Base-by-base conservation (phyloP, 495 filamentous ascomycete species). In the Neurospora sp. region DNA sequence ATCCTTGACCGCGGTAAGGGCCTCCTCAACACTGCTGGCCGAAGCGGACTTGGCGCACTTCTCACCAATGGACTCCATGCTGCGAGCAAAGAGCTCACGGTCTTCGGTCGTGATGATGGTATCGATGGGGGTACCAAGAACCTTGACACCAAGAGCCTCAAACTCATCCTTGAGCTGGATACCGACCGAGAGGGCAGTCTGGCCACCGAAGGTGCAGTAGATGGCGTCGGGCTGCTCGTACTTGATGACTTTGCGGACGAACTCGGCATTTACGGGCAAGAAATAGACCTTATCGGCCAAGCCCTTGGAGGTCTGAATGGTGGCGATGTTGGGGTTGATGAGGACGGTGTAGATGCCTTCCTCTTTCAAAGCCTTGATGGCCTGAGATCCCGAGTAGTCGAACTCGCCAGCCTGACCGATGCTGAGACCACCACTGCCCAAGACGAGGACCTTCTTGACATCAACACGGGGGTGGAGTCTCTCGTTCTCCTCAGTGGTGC, bases 71-170 rank as follows among this genome's bases (percentile, higher is more conserved):
- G 93, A 96, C 74, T 98, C 95, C 95, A 99, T 99, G 83, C 93
- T 96, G 40, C 94, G 91, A 72, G 96, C 96, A 76, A 99, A 99
- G 48, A 97, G 86, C 82, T 99, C 95, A 78, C 96, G 92, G 79
- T 99, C 96, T 81, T 99, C 96, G 3, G 96, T 99, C 41, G 94
- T 97, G 82, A 98, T 96, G 82, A 99, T 97, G 10, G 96, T 98
- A 70, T 97, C 92, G 75, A 99, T 98, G 18, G 95, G 94, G 16
- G 96, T 99, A 79, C 96, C 96, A 1, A 99, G 87, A 71, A 99
- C 96, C 83, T 93, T 90, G 73, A 98, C 95, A 46, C 96, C 95
- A 8, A 98, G 89, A 22, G 79, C 84, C 78, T 95, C 92, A 74
- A 99, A 97, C 81, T 99, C 96, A 81, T 97, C 93, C 83, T 94